Conservation (phyloP, 179 eudicot species). For the Silene coronaria region DNA sequence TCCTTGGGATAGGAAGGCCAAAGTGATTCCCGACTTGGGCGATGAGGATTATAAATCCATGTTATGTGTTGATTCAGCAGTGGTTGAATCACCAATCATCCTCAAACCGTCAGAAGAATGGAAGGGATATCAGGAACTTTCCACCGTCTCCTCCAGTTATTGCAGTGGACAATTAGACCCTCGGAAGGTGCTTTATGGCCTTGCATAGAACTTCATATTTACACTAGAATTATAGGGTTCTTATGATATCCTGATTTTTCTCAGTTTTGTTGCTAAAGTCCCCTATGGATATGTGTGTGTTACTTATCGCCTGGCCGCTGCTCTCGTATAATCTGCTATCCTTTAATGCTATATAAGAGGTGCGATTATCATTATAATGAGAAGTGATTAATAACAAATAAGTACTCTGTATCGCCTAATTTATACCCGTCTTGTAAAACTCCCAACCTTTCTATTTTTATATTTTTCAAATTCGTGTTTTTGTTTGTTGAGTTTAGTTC, state of each 20-base stretch:
- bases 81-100: slow-evolving; percentile 40
- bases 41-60: slow-evolving; percentile 53
- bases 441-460: too few relatives aligned
- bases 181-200: slow-evolving; percentile 37
- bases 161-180: slow-evolving; percentile 77
- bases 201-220: slow-evolving; percentile 6
- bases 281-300: background rate
- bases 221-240: background rate
- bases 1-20: slow-evolving; percentile 59
- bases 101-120: slow-evolving; percentile 63
- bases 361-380: background rate
- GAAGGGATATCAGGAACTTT: slow-evolving; percentile 59
- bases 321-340: background rate
- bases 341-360: background rate
- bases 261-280: background rate
- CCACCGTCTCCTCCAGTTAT: slow-evolving; percentile 64
- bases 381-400: background rate
- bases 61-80: slow-evolving; percentile 56
- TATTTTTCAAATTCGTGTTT: too few relatives aligned
- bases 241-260: background rate
- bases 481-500: too few relatives aligned
- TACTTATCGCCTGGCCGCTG: background rate
- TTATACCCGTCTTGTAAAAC: too few relatives aligned
- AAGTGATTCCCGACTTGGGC: slow-evolving; percentile 44
- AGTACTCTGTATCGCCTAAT: background rate